Base-by-base conservation (phyloP, 2,329 filamentous ascomycete genomes). In the Drechslerella dactyloides region DNA sequence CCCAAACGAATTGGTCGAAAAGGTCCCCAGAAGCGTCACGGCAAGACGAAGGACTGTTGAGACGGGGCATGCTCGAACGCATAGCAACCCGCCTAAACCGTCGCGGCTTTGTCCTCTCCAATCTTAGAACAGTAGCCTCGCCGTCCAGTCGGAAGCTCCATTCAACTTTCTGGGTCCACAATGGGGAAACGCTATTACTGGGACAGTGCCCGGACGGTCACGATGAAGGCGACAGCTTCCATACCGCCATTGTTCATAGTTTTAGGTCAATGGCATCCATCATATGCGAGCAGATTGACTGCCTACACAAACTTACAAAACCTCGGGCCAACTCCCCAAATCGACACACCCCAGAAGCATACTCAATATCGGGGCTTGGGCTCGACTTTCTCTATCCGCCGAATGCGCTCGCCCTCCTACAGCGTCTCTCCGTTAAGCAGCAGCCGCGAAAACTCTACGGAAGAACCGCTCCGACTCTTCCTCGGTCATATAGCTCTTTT, bases 101-200 rank as follows among this genome's bases (percentile, higher is more conserved):
- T 79, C 82, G 81, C 76, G 81, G 81, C 76, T 79, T 81, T 78
- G 79, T 80, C 79, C 30, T 64, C 19, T 51, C 60, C 58, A 66
- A 65, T 66, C 50, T 62, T 62, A 66, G 55, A 62, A 61, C 55
- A n/a, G 42, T 61, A 21, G 56, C 37, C 35, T 24, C 46, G 33
- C 61, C 69, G 53, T 81, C 62, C 74, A 81, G 81, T 73, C 83
- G 84, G 75, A 80, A 79, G 78, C 81, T 86, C 46, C 83, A 85
- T 78, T 83, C 83, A 57, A 78, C 81, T 24, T 85, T 86, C 76
- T 85, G 84, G 84, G 81, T 81, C 74, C 84, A 86, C 78, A 82
- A 82, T 74, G 82, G 83, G 73, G 80, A 73, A 78, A 79, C 80
- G 82, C 75, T 80, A 30, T 48, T 69, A 6, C 48, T 62, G 44